Evolutionary conservation across 257 asterid species (phyloP).

Genomic region (Ehretia macrophylla): DNA sequence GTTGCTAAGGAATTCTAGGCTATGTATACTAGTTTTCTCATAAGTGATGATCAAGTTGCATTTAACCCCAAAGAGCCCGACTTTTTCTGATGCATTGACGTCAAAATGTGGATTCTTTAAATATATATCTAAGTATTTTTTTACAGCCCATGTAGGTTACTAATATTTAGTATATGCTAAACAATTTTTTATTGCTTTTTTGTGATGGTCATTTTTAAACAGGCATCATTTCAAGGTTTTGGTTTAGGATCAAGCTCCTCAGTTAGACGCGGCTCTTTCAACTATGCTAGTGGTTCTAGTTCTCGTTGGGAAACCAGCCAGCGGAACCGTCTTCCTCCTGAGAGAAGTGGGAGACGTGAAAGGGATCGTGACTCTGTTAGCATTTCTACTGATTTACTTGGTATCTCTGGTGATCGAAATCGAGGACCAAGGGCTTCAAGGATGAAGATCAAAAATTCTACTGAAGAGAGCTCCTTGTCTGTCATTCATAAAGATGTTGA

Average conservation of each 20-base stretch:
- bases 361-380: slow-evolving; percentile 56
- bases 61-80: too few relatives aligned
- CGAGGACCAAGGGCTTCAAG: slow-evolving; percentile 96
- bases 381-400: slow-evolving; percentile 54
- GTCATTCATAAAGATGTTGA: slow-evolving; percentile 49
- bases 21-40: too few relatives aligned
- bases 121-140: too few relatives aligned
- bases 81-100: too few relatives aligned
- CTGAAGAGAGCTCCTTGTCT: slow-evolving; percentile 65
- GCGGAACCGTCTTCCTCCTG: slow-evolving; percentile 46
- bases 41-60: too few relatives aligned
- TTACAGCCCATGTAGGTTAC: not conserved
- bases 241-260: slow-evolving; percentile 65
- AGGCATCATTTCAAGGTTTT: slow-evolving; percentile 70
- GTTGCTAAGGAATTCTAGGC: too few relatives aligned
- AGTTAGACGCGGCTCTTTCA: slow-evolving; percentile 58
- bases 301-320: slow-evolving; percentile 42
- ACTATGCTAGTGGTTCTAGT: slow-evolving; percentile 46
- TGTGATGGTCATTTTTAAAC: too few relatives aligned
- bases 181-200: slow-evolving; percentile 17
- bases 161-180: not conserved
- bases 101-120: too few relatives aligned
- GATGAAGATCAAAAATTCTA: slow-evolving; percentile 51
- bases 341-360: slow-evolving; percentile 78
- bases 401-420: slow-evolving; percentile 68